Conservation (phyloP, 1,139 yeast species). For the Kodamaea arcana region DNA sequence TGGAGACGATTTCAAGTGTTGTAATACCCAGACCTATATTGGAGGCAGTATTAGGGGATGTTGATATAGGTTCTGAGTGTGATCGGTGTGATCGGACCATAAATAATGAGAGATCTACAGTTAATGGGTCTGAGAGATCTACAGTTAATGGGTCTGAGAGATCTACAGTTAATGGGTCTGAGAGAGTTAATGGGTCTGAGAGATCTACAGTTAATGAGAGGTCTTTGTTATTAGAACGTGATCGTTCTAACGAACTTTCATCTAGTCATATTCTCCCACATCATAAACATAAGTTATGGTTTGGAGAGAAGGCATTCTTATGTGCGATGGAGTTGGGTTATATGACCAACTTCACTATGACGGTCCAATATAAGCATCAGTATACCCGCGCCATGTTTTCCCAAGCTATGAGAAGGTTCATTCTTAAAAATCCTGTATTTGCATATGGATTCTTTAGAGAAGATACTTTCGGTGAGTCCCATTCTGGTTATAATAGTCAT, state of each 20-base stretch:
- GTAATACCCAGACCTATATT: too few relatives aligned
- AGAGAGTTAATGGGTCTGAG: too few relatives aligned
- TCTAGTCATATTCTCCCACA: constrained; percentile 1
- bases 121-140: too few relatives aligned
- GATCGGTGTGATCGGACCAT: too few relatives aligned
- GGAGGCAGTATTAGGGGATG: too few relatives aligned
- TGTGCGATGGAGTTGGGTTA: constrained; percentile 7
- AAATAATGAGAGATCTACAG: too few relatives aligned
- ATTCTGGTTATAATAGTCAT: neutral
- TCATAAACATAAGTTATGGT: constrained; percentile 6
- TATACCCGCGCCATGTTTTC: constrained; percentile 5
- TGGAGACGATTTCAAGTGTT: neutral
- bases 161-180: too few relatives aligned
- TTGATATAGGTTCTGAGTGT: too few relatives aligned
- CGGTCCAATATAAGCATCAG: constrained; percentile 4
- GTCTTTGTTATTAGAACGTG: too few relatives aligned
- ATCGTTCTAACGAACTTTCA: too few relatives aligned
- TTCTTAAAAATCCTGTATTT: constrained; percentile 6
- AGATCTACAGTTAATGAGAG: too few relatives aligned
- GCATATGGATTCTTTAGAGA: constrained; percentile 7
- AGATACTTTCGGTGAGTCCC: neutral
- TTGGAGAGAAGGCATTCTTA: constrained; percentile 8
- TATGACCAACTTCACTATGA: constrained; percentile 6
- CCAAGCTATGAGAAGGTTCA: constrained; percentile 6
- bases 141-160: too few relatives aligned